Evolutionary conservation across 2,329 filamentous ascomycete genomes (phyloP), one percentile per base, ranked within the genome.

Genomic region (Fusarium subglutinans): DNA sequence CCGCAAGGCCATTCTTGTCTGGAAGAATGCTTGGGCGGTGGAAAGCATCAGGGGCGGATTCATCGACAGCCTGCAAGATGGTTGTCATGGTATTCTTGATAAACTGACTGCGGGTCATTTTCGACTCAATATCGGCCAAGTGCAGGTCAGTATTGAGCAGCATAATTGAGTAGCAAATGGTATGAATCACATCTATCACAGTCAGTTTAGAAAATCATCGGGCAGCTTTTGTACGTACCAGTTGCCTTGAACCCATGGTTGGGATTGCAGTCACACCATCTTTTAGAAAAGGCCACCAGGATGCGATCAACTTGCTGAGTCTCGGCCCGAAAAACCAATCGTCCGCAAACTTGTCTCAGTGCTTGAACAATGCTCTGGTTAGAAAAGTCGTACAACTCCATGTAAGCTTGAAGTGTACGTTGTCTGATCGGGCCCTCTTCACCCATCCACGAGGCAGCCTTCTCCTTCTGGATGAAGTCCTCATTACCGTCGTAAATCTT

Each of bases 271-370:
- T 93, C 90, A 81, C 94, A 98, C 96, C 96, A 99, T 70, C 96
- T 88, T 73, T 90, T 91, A 7, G 96, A 94, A 78, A 98, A 96
- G 26, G 93, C 92, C 78, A 97, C 94, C 72, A 99, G 85, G 67
- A 99, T 96, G 40, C 96, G 93, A 81, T 99, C 96, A 26, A 99
- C 94, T 82, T 99, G 96, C 83, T 99, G 96, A 6, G 95, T 97
- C 83, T 99, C 96, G 45, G 94, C 96, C 75, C 94, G 93, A 65
- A 99, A 87, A 9, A 96, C 88, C 30, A 98, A 87, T 38, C 94
- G 92, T 60, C 90, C 90, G 81, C 96, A 99, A 33, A 99, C 87
- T 68, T 92, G 90, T 33, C 96, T 91, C 72, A 98, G 87, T 13
- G 94, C 91, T 43, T 88, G 87, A 22, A 98, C 87, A 54, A 98